Conservation (phyloP, 2,329 filamentous ascomycete species). For the Penicillium occitanis region DNA sequence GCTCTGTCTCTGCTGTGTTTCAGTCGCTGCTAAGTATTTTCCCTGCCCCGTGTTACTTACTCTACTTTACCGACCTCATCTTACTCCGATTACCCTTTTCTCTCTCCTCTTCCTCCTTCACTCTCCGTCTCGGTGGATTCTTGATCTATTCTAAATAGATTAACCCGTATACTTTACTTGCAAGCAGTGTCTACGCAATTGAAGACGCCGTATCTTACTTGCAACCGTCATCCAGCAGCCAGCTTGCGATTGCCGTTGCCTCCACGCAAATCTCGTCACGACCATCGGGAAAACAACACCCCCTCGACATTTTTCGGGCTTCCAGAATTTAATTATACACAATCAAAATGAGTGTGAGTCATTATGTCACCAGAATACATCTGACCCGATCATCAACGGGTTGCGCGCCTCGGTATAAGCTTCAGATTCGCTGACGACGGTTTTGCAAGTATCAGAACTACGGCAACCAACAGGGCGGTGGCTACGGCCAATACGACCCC, state of each 20-base stretch:
- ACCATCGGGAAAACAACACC: background rate
- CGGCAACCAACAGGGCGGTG: conserved; percentile 37
- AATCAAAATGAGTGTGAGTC: conserved; percentile 21
- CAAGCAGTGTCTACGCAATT: background rate
- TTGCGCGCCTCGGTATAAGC: background rate
- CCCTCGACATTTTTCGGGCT: background rate
- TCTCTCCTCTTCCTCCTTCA: background rate
- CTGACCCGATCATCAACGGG: background rate
- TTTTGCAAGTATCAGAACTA: conserved; percentile 11
- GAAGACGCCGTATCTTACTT: background rate
- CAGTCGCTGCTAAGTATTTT: conserved; percentile 14
- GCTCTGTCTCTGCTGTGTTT: conserved; percentile 15
- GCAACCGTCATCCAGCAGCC: conserved; percentile 4
- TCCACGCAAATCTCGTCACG: conserved; percentile 10
- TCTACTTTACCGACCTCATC: background rate
- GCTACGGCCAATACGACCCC: conserved; percentile 58
- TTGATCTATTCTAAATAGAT: background rate
- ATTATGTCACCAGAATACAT: background rate
- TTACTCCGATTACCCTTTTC: background rate
- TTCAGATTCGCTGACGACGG: conserved; percentile 3
- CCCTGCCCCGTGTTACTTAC: conserved; percentile 10
- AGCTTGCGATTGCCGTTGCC: conserved; percentile 19
- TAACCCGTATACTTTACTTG: background rate
- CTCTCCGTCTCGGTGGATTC: background rate
- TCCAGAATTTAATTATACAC: background rate